A percentile compares a stretch with the other conserved stretches of the same genome.
Evolutionary conservation across 2,329 filamentous ascomycete species (phyloP).

Genomic region (Uncinocarpus reesii): DNA sequence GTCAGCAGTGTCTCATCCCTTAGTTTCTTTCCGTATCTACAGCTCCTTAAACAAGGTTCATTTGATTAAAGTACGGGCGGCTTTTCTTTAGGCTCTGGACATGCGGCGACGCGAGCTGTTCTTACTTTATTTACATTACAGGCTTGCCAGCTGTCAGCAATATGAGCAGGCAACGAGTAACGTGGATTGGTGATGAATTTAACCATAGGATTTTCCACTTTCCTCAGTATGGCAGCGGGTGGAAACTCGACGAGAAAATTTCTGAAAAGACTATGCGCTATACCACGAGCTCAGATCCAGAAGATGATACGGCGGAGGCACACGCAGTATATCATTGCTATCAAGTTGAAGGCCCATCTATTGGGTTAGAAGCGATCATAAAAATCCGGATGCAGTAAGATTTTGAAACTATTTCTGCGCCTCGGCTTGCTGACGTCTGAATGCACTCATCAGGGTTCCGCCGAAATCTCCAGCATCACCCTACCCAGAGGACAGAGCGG

Average conservation of each 20-base stretch:
- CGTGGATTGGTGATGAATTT: background rate
- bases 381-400: conserved; percentile 13
- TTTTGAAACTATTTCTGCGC: background rate
- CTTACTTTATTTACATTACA: too few relatives aligned
- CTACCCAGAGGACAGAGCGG: background rate
- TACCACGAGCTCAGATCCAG: background rate
- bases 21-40: too few relatives aligned
- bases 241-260: background rate
- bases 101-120: too few relatives aligned
- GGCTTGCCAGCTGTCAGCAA: too few relatives aligned
- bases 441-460: background rate
- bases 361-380: conserved; percentile 11
- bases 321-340: conserved; percentile 13
- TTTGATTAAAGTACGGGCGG: too few relatives aligned
- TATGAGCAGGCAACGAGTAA: background rate
- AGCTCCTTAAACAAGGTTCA: too few relatives aligned
- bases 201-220: background rate
- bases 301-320: background rate
- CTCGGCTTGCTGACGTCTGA: background rate
- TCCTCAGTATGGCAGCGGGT: background rate
- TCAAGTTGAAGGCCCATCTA: conserved; percentile 1
- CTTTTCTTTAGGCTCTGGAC: too few relatives aligned
- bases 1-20: too few relatives aligned
- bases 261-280: background rate
- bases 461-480: background rate